These are phyloP conservation scores for Candida takata DNA, from an alignment of 805 yeast genomes.

Conservation along the genomic window DNA sequence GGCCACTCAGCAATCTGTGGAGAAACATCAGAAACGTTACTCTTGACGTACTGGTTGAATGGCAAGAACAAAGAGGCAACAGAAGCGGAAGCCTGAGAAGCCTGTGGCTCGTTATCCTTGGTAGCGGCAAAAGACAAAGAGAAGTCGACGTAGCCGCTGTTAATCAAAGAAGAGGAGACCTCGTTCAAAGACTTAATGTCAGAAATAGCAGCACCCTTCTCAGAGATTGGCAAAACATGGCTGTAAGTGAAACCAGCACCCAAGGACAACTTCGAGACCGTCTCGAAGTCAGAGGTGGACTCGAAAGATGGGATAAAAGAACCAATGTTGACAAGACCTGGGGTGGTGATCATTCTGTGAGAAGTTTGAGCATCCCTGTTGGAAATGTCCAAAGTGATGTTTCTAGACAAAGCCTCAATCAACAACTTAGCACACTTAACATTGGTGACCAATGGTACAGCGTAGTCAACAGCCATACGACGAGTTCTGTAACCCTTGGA, in stretches of 20 bases:
- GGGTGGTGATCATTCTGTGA: conserved; percentile 71
- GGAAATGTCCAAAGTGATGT: conserved; percentile 55
- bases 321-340: conserved; percentile 81
- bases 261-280: conserved; percentile 61
- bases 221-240: conserved; percentile 68
- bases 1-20: conserved; percentile 85
- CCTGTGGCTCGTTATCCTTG: conserved; percentile 53
- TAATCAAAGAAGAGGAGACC: conserved; percentile 46
- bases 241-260: conserved; percentile 86
- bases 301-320: conserved; percentile 69
- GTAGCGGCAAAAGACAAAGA: conserved; percentile 81
- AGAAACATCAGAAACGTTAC: conserved; percentile 69
- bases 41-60: conserved; percentile 58
- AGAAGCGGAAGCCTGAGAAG: conserved; percentile 51
- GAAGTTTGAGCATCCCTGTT: conserved; percentile 87
- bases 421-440: conserved; percentile 95
- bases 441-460: conserved; percentile 95
- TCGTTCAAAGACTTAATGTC: conserved; percentile 60
- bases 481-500: conserved; percentile 97
- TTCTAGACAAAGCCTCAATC: conserved; percentile 86
- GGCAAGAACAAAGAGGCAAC: conserved; percentile 83
- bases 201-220: conserved; percentile 53
- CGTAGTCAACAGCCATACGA: conserved; percentile 99
- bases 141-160: conserved; percentile 72
- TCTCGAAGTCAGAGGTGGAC: conserved; percentile 48